Conservation (phyloP, 192 early-diverging fungal species). For the Rhizoclosmatium sp. region DNA sequence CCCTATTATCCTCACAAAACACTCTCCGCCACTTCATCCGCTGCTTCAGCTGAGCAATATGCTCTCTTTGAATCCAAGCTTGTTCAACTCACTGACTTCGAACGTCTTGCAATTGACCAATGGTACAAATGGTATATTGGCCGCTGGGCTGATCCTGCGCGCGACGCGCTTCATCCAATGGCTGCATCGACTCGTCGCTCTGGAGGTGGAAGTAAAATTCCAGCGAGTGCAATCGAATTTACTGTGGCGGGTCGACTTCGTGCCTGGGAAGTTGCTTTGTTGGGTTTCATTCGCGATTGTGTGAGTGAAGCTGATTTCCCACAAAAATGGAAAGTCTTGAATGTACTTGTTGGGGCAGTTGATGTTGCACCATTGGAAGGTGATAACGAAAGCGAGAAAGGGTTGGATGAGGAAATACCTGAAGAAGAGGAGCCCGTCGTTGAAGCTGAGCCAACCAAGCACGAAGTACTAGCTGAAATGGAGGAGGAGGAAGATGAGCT, state of each 20-base stretch:
- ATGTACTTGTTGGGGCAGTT: slow-evolving; percentile 25
- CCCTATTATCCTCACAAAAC: background rate
- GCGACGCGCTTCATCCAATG: background rate
- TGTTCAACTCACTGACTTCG: slow-evolving; percentile 37
- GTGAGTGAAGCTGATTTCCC: slow-evolving; percentile 4
- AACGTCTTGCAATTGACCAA: slow-evolving; percentile 52
- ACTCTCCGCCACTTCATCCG: background rate
- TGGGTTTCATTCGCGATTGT: slow-evolving; percentile 55
- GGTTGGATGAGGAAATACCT: background rate
- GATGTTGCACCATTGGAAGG: slow-evolving; percentile 4
- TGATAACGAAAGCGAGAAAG: slow-evolving; percentile 17
- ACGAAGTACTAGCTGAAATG: slow-evolving; percentile 74
- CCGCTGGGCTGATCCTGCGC: slow-evolving; percentile 35
- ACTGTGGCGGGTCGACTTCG: slow-evolving; percentile 40
- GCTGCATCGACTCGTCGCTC: background rate
- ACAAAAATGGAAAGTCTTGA: slow-evolving; percentile 31
- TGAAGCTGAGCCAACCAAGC: slow-evolving; percentile 74
- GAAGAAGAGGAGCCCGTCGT: slow-evolving; percentile 72
- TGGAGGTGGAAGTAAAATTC: slow-evolving; percentile 1
- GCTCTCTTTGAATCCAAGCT: background rate
- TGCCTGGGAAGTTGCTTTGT: slow-evolving; percentile 61
- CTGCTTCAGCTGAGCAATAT: background rate
- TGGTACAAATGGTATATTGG: slow-evolving; percentile 64
- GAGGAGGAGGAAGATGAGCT: slow-evolving; percentile 58
- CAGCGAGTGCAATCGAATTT: background rate